Evolutionary conservation across 78 protist genomes (phyloP).

Genomic region (Diacronema lutheri): DNA sequence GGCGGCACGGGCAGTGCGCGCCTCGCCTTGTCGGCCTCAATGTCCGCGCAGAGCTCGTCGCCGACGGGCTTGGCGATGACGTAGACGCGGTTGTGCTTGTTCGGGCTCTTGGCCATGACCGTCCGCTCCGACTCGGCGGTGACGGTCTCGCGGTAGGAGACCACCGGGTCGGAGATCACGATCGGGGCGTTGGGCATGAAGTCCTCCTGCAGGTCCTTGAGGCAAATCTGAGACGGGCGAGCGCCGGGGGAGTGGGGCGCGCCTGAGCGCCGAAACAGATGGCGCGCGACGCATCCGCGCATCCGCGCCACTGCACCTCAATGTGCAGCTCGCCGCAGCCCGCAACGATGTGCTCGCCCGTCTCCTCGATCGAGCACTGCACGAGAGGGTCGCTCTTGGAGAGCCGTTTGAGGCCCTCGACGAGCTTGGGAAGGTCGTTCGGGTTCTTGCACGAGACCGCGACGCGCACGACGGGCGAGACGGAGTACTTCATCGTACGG

Average conservation of each 20-base stretch:
- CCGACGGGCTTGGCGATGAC: constrained; percentile 82
- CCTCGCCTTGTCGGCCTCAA: constrained; percentile 81
- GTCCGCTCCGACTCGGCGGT: constrained; percentile 53
- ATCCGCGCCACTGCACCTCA: too few species aligned
- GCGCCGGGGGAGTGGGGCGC: too few species aligned
- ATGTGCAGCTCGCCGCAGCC: constrained; percentile 99
- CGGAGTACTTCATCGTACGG: constrained; percentile 97
- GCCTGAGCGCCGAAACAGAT: too few species aligned
- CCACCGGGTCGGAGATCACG: constrained; percentile 96
- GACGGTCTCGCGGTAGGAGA: constrained; percentile 94
- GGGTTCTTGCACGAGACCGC: constrained; percentile 98
- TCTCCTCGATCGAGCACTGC: constrained; percentile 80
- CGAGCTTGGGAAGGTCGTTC: constrained; percentile 95
- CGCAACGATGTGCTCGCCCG: constrained; percentile 99
- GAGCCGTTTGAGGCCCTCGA: constrained; percentile 97
- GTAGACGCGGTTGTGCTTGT: constrained; percentile 99
- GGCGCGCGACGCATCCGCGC: too few species aligned
- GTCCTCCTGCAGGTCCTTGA: constrained; percentile 97
- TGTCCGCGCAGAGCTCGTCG: constrained; percentile 84
- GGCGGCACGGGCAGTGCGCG: constrained; percentile 39
- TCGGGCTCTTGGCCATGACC: constrained; percentile 97
- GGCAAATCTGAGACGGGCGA: too few species aligned
- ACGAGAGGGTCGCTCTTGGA: constrained; percentile 95
- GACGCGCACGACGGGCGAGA: constrained; percentile 99
- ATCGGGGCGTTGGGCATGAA: constrained; percentile 80